Conservation (phyloP, 345 rosid genomes). For the Clarkia xantiana region DNA sequence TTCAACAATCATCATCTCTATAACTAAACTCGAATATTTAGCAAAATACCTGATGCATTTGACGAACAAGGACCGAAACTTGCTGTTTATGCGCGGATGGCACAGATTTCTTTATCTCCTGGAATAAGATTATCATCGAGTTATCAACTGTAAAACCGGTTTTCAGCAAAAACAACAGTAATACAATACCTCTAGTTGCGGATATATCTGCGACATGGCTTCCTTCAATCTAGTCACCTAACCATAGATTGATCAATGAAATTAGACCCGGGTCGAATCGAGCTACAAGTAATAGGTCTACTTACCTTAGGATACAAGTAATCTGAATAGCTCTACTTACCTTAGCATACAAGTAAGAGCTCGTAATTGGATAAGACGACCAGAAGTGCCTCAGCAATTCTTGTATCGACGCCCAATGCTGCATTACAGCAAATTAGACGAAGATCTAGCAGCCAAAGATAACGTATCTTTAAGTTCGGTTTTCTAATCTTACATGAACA, state of each 20-base stretch:
- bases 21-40: too few relatives aligned
- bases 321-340: conserved; percentile 34
- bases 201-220: conserved; percentile 73
- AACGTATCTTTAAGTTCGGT: neutral
- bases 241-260: conserved; percentile 5
- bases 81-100: conserved; percentile 66
- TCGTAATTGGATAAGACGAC: conserved; percentile 91
- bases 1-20: neutral
- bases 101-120: conserved; percentile 77
- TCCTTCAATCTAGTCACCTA: conserved; percentile 78
- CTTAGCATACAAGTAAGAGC: conserved; percentile 56
- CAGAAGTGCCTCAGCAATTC: conserved; percentile 79
- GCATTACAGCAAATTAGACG: conserved; percentile 12
- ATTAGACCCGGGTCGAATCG: too few relatives aligned
- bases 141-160: neutral
- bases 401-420: conserved; percentile 72
- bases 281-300: too few relatives aligned
- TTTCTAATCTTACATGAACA: conserved; percentile 37
- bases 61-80: conserved; percentile 80
- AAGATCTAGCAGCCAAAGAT: neutral
- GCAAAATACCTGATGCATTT: conserved; percentile 69
- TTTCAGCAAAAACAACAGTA: neutral
- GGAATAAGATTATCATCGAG: conserved; percentile 8
- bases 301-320: too few relatives aligned
- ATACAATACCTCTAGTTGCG: conserved; percentile 55